These are phyloP conservation scores for Fraxinus ornus DNA, from an alignment of 305 asterid species.

Conservation along the genomic window DNA sequence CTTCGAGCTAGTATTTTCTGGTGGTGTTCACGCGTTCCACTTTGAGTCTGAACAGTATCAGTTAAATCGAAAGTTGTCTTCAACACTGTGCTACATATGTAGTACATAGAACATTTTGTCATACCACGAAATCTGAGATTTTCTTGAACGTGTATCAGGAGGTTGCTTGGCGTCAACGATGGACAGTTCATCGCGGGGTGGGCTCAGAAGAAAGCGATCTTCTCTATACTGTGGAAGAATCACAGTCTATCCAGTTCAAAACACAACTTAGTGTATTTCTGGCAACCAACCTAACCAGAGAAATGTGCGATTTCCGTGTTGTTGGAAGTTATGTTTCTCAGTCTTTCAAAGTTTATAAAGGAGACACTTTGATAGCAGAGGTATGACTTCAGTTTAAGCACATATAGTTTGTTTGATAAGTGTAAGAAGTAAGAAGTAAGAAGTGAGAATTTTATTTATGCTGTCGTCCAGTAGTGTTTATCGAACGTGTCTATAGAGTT, in stretches of 20 bases:
- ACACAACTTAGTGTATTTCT: conserved; percentile 45
- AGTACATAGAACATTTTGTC: not conserved
- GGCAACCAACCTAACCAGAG: conserved; percentile 28
- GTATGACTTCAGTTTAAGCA: conserved; percentile 12
- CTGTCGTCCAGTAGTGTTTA: not conserved
- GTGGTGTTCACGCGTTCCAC: not conserved
- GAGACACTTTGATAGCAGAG: conserved; percentile 43
- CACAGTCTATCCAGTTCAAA: conserved; percentile 37
- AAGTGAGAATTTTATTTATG: not conserved
- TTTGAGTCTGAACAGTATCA: not conserved
- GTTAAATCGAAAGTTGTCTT: not conserved
- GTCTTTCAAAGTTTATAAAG: conserved; percentile 41
- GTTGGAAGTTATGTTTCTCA: conserved; percentile 43
- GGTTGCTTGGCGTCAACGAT: conserved; percentile 28
- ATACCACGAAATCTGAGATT: not conserved
- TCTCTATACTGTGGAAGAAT: conserved; percentile 42
- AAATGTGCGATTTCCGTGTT: conserved; percentile 39
- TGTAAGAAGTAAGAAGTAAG: not conserved
- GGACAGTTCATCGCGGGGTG: conserved; percentile 45
- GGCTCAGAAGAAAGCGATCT: conserved; percentile 27
- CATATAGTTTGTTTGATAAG: not conserved
- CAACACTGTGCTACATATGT: not conserved
- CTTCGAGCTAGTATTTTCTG: not conserved
- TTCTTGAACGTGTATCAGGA: conserved; percentile 14
- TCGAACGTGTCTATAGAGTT: not conserved